phyloP scores from a whole-genome alignment of 805 yeast genomes.

The Hanseniaspora nectarophila region DNA sequence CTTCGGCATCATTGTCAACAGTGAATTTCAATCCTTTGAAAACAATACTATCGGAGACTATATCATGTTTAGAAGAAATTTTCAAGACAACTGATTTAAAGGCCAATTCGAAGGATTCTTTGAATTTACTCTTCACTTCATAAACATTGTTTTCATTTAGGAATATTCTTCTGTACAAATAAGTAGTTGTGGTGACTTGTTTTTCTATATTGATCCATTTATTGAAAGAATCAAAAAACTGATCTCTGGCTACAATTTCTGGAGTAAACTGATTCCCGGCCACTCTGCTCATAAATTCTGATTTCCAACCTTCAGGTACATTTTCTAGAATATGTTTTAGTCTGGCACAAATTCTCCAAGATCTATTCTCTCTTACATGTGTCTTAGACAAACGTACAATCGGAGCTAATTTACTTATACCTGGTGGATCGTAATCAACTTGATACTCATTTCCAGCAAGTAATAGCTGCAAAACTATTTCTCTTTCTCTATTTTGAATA shows the following conservation, averaged over 20 bases:
- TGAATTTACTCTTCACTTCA: not conserved
- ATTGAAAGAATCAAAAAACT: slow-evolving; percentile 48
- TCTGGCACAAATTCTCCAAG: slow-evolving; percentile 79
- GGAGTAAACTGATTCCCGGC: slow-evolving; percentile 31
- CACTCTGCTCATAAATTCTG: slow-evolving; percentile 26
- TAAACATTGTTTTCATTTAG: slow-evolving; percentile 18
- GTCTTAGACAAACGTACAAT: slow-evolving; percentile 57
- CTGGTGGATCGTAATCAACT: slow-evolving; percentile 76
- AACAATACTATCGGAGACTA: slow-evolving; percentile 12
- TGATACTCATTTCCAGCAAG: slow-evolving; percentile 39
- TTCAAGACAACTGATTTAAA: slow-evolving; percentile 10
- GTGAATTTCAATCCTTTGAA: slow-evolving; percentile 4
- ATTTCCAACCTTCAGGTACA: slow-evolving; percentile 45
- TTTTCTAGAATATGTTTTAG: slow-evolving; percentile 58
- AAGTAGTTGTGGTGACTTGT: slow-evolving; percentile 45
- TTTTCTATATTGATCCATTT: slow-evolving; percentile 92
- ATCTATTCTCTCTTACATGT: slow-evolving; percentile 67
- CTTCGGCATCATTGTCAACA: not conserved
- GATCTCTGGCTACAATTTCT: slow-evolving; percentile 41
- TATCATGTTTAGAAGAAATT: slow-evolving; percentile 9
- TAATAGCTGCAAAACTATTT: slow-evolving; percentile 34
- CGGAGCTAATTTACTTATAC: slow-evolving; percentile 78
- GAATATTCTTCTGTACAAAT: slow-evolving; percentile 43
- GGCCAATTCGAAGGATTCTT: not conserved
- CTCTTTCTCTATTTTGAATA: slow-evolving; percentile 22